Evolutionary conservation across 257 asterid species (phyloP).

Genomic region (Leptodermis oblonga): DNA sequence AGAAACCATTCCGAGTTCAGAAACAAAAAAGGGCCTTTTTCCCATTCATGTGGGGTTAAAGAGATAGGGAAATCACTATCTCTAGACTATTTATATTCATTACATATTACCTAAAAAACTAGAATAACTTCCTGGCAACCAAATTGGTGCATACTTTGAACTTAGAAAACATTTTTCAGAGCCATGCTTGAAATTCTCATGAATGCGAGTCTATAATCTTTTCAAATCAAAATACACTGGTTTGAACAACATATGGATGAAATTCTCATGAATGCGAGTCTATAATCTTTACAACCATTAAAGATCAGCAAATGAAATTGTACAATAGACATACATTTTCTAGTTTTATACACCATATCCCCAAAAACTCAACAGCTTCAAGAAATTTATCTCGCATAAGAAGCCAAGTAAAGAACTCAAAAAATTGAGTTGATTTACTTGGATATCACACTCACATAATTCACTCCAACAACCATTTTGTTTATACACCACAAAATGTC

Average conservation of each 20-base stretch:
- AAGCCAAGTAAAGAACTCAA: not conserved
- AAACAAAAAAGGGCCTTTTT: conserved; percentile 27
- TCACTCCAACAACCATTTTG: not conserved
- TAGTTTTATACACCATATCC: not conserved
- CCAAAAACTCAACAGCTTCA: not conserved
- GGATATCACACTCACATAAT: not conserved
- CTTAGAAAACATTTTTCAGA: not conserved
- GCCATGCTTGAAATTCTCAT: not conserved
- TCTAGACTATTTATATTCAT: not conserved
- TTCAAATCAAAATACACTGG: not conserved
- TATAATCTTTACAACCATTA: too few relatives aligned
- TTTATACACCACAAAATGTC: not conserved
- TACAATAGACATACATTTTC: not conserved
- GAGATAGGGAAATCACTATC: not conserved
- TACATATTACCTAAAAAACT: not conserved
- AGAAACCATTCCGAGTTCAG: not conserved
- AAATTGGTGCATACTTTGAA: not conserved
- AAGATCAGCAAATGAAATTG: too few relatives aligned
- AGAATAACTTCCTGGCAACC: not conserved
- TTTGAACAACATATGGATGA: not conserved
- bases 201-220: not conserved
- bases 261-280: not conserved
- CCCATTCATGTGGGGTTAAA: not conserved
- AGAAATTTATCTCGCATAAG: not conserved
- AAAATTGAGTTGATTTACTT: not conserved